Evolutionary conservation across 306 rosid species (phyloP), one percentile per base, ranked within the genome.

Genomic region (Ochetophila trinervis): DNA sequence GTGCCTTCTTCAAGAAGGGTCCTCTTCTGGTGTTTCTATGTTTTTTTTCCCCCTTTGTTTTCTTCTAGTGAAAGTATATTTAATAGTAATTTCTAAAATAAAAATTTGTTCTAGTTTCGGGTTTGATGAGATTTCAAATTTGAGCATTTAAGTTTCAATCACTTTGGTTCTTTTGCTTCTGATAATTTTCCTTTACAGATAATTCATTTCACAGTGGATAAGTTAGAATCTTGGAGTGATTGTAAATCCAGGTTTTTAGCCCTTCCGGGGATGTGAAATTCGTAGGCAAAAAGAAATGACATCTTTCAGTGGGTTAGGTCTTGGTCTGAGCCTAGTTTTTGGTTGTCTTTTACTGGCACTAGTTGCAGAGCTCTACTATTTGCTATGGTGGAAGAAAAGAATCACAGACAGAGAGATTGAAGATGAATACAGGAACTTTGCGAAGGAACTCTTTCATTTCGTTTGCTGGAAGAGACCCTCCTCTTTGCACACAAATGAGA

Each of bases 321-420:
- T 83, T 61, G 81, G 80, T 30, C 67, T 91, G 67, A 78, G 88
- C 65, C 53, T 91, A 60, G 91, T 88, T 0, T 87, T 88, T 75
- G 95, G 91, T 65, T 85, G 72, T 42, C 84, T 91, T 27, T 69
- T 87, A 4, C 61, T 89, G 35, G 89, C 78, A 48, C 60, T 87
- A 34, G 76, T 84, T 63, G 96, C 91, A 1, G 90, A 88, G 75
- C 83, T 91, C 52, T 91, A 80, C 87, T 91, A 88, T 59, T 60
- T 88, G 75, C 62, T 91, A 52, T 91, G 96, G 84, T 86, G 96
- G 95, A 83, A 78, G 76, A 86, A 73, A 73, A 82, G 81, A 77
- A 81, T 76, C 68, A 53, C 74, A 22, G 67, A 64, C 63, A 11
- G 79, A 57, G 90, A 83, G 76, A 80, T 77, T 71, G 89, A 73